phyloP scores from a whole-genome alignment of 2,329 filamentous ascomycete genomes.

The Chalaropsis thielavioides region DNA sequence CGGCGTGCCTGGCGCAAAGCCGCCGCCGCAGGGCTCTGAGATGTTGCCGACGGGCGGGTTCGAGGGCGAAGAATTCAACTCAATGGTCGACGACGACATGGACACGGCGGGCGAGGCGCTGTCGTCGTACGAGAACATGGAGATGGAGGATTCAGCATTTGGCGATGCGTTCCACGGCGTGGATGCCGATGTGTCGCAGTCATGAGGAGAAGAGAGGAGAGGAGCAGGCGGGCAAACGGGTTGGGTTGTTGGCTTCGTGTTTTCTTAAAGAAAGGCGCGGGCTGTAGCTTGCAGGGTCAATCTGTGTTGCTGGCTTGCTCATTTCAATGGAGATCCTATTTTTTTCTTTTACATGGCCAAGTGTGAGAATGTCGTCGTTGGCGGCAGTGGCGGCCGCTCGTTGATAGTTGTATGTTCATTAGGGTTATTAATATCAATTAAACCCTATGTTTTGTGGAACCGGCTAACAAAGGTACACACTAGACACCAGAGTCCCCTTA shows the following conservation, averaged over 20 bases:
- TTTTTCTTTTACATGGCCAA: too few relatives aligned
- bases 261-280: not conserved
- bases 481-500: too few relatives aligned
- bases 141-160: slow-evolving; percentile 68
- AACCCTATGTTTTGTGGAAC: too few relatives aligned
- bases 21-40: not conserved
- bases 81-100: slow-evolving; percentile 50
- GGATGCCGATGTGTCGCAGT: slow-evolving; percentile 26
- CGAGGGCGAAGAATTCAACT: slow-evolving; percentile 47
- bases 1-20: slow-evolving; percentile 22
- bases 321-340: too few relatives aligned
- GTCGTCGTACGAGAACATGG: slow-evolving; percentile 48
- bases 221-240: not conserved
- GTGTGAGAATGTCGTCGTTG: too few relatives aligned
- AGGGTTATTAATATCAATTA: too few relatives aligned
- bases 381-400: too few relatives aligned
- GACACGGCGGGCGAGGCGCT: slow-evolving; percentile 60
- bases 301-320: too few relatives aligned
- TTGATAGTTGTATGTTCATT: too few relatives aligned
- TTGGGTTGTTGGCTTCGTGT: not conserved
- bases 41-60: slow-evolving; percentile 24
- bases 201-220: slow-evolving; percentile 24
- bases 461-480: too few relatives aligned
- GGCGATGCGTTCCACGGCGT: slow-evolving; percentile 67
- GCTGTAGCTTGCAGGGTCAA: too few relatives aligned